Evolutionary conservation across 441 rosid species (phyloP).

Genomic region (Bruguiera hainesii): DNA sequence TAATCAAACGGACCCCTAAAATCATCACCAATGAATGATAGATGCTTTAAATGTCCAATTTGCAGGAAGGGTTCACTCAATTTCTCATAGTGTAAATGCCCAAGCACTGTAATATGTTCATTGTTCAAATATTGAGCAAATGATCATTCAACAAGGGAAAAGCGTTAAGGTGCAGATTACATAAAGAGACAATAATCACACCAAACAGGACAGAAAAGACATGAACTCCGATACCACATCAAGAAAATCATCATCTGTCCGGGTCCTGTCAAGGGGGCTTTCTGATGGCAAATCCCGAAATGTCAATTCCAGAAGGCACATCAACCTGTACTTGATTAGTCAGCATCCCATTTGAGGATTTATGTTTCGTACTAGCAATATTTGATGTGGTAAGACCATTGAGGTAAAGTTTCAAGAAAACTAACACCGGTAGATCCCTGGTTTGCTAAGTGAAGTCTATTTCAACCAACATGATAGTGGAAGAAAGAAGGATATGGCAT

Average conservation of each 20-base stretch:
- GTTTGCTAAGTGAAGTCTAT: conserved; percentile 45
- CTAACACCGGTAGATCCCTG: conserved; percentile 38
- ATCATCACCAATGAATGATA: too few relatives aligned
- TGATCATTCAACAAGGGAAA: conserved; percentile 1
- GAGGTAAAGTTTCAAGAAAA: conserved; percentile 31
- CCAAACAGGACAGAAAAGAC: conserved; percentile 16
- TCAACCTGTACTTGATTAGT: conserved; percentile 37
- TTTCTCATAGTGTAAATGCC: neutral
- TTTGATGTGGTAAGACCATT: conserved; percentile 39
- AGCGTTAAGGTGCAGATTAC: conserved; percentile 2
- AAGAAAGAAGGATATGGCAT: conserved; percentile 45
- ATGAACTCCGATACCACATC: conserved; percentile 60
- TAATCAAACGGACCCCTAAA: too few relatives aligned
- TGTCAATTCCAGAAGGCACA: conserved; percentile 47
- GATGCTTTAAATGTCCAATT: too few relatives aligned
- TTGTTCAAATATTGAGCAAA: conserved; percentile 1
- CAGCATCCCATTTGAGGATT: conserved; percentile 26
- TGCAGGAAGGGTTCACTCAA: too few relatives aligned
- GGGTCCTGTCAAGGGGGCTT: conserved; percentile 71
- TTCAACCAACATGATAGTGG: conserved; percentile 56
- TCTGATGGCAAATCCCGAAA: conserved; percentile 69
- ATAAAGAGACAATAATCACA: conserved; percentile 15
- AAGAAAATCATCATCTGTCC: conserved; percentile 87
- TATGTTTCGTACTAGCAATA: conserved; percentile 29
- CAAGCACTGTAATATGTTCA: neutral